Base-by-base conservation (phyloP, 2,329 filamentous ascomycete species). In the Fusarium mangiferae region DNA sequence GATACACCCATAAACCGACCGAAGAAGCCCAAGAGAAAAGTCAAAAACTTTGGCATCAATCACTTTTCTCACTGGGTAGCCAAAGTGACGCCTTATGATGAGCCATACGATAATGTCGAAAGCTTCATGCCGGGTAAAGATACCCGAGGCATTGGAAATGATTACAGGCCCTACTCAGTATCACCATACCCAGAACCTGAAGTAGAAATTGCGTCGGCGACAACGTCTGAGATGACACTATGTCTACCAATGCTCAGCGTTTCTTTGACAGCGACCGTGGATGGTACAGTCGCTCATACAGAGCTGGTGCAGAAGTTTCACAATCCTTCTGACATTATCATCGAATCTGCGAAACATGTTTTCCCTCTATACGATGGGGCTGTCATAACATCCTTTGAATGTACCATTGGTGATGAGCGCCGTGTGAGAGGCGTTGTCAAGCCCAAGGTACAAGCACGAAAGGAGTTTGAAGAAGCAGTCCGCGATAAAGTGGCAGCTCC, bases 201-300 rank as follows among this genome's bases (percentile, higher is more conserved):
- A 7, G 17, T 4, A 2, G 14, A 15, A 26, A 0, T 18, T 15
- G 9, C 0, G 3, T 3, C 2, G 1, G 6, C 17, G 1, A 24
- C 36, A 2, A 8, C 15, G 12, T 18, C 49, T 11, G 49, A 36
- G 18, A 12, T 6, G 6, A 44, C 38, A 1, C 17, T 55, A 2
- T 62, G 30, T 9, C 48, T 62, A 2, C 49, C 59, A 0, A 4
- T 57, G 10, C 49, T 62, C 0, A 45, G 7, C 1, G 59, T 57
- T 0, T 24, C 49, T 1, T 10, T 56, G n/a, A 56, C 38, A 1
- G 38, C 30, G 1, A 62, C 20, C 5, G 30, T 62, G 0, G 38
- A 57, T 0, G 49, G 59, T 4, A 56, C 30, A 6, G 4, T 45
- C 1, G 12, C 49, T 8, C 59, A 57, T 22, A 45, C 10, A 9